Evolutionary conservation across 345 rosid genomes (phyloP), one percentile per base, ranked within the genome.

Genomic region (Isatis tinctoria): DNA sequence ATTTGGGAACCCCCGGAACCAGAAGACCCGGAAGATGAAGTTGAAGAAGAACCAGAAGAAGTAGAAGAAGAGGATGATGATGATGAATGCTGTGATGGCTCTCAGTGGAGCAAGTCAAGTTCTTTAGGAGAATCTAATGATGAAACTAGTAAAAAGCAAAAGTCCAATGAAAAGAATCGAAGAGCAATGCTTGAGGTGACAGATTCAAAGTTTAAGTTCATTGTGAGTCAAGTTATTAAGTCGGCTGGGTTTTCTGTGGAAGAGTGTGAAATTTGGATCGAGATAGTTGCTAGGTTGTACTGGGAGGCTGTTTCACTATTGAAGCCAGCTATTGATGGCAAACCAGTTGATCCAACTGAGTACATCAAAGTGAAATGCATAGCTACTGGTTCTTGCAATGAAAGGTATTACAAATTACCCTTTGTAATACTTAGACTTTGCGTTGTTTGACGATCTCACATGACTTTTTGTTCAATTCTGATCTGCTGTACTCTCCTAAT

Each of bases 1-100:
- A 65, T 84, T 51, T 95, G 99, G 99, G 94, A 90, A 22, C 90
- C 98, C 26, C 99, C 99, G 3, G 98, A 87, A 78, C 78, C 96
- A 24, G 94, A 87, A 59, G 86, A 84, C 33, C 82, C 85, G 0
- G 91, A 82, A 64, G 88, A 83, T 78, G 91, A 90, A 28, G 22
- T 76, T 64, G 92, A 85, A 48, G 83, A 77, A 48, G 80, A 85
- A 65, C 71, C 84, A 78, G 87, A 85, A 26, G 80, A 77, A 81
- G 74, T 65, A 17, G 80, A 77, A 81, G 74, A 65, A 17, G 80
- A 91, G 10, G 93, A 83, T 14, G 60, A 27, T 28, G 96, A 85
- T 6, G 93, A 91, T 8, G 96, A 87, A 28, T 88, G 83, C 60
- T 86, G 83, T 67, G 88, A 90, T 80, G 93, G 88, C 39, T 80